Evolutionary conservation across 2,329 filamentous ascomycete species (phyloP), one percentile per base, ranked within the genome.

Genomic region (Alternaria rosae): DNA sequence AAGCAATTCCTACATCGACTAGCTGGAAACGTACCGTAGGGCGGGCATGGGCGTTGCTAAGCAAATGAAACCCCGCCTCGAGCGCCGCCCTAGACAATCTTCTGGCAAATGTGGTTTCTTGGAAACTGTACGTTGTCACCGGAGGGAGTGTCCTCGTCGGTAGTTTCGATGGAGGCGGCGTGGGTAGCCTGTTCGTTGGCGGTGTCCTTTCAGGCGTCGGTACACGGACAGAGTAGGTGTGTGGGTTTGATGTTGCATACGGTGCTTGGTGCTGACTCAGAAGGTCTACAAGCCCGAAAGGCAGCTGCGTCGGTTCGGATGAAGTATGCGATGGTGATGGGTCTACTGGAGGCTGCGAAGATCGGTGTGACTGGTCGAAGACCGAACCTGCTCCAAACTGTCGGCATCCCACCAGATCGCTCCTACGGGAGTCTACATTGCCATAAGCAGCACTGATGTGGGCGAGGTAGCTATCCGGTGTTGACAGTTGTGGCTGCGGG

Each of bases 21-120:
- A 51, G 13, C 20, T 51, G 58, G 12, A 28, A 54, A 62, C 59
- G 35, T 59, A 62, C 59, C 28, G 69, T 64, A 6, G 70, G 77
- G 7, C 64, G 68, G 26, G 70, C 53, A 64, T 72, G 53, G 26
- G 72, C 59, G 0, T 85, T 82, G 50, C 86, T 84, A 3, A 92
- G 82, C 1, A 94, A 78, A 3, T 82, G 79, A 59, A 89, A 86
- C 1, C 85, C 91, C 25, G 83, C 79, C 77, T 96, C 91, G 1
- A 89, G 69, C 3, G 88, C 84, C 55, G 83, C 83, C 43, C 92
- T 87, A 51, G 92, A 90, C 5, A 96, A 81, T 5, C 90, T 85
- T 8, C 91, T 87, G 11, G 88, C 88, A 68, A 96, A 94, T 1
- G 85, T 89, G 2, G 83, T 80, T 75, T 94, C 91, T 25, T 87